These are phyloP conservation scores for Glaciozyma antarctica DNA, from an alignment of 768 basidiomycete species.

Conservation along the genomic window DNA sequence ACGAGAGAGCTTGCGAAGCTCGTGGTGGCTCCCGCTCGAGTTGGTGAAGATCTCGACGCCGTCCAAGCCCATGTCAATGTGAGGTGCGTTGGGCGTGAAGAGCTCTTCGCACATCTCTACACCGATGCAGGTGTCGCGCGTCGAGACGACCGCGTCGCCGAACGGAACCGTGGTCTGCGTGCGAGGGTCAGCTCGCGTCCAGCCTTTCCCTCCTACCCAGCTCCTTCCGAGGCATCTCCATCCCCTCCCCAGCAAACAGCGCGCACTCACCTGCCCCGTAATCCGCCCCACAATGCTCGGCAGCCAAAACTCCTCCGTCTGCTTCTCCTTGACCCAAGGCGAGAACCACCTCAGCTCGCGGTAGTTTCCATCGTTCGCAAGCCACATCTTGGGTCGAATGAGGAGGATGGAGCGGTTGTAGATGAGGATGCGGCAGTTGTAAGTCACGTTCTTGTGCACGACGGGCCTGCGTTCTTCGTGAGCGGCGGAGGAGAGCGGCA, in stretches of 20 bases:
- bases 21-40: slow-evolving; percentile 96
- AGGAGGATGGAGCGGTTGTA: slow-evolving; percentile 77
- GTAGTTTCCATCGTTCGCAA: slow-evolving; percentile 97
- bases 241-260: neutral
- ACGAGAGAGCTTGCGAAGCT: slow-evolving; percentile 85
- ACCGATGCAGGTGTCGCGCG: slow-evolving; percentile 88
- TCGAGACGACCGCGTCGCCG: slow-evolving; percentile 89
- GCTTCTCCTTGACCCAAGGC: slow-evolving; percentile 81
- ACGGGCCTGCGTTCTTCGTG: slow-evolving; percentile 61
- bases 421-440: slow-evolving; percentile 89
- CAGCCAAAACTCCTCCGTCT: slow-evolving; percentile 84
- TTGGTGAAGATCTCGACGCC: slow-evolving; percentile 99
- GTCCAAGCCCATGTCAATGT: slow-evolving; percentile 94
- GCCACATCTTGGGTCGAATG: slow-evolving; percentile 99
- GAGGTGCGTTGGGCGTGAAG: slow-evolving; percentile 92
- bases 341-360: slow-evolving; percentile 80
- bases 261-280: slow-evolving; percentile 64
- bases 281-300: slow-evolving; percentile 79
- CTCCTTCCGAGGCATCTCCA: slow-evolving; percentile 1
- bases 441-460: slow-evolving; percentile 93
- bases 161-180: slow-evolving; percentile 77
- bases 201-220: neutral
- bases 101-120: slow-evolving; percentile 95
- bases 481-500: neutral
- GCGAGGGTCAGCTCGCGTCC: neutral